phyloP scores from a whole-genome alignment of 306 rosid species.

The Elaeagnus macrophylla region DNA sequence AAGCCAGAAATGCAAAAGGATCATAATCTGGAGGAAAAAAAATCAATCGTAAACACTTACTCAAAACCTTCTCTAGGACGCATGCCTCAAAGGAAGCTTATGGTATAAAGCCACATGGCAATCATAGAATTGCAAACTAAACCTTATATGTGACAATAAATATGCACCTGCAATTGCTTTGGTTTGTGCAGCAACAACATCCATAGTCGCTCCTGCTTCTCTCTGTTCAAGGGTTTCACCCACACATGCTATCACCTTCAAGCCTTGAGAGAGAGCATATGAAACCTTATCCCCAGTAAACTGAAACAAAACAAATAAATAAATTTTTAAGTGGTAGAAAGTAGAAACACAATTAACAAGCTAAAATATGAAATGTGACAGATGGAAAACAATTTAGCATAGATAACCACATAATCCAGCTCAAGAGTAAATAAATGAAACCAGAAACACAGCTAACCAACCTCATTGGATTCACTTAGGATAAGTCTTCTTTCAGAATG shows the following conservation, averaged over 20 bases:
- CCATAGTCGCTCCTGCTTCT: slow-evolving; percentile 53
- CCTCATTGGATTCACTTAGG: slow-evolving; percentile 67
- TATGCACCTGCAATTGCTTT: slow-evolving; percentile 71
- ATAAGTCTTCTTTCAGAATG: slow-evolving; percentile 72
- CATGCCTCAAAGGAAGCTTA: not conserved
- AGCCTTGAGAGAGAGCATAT: slow-evolving; percentile 63
- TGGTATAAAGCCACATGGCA: not conserved
- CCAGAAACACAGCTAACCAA: slow-evolving; percentile 8
- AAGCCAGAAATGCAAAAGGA: not conserved
- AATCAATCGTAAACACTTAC: not conserved
- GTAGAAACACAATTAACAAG: not conserved
- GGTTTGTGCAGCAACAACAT: slow-evolving; percentile 76
- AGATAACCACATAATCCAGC: no score
- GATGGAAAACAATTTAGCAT: no score
- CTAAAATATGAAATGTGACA: not conserved
- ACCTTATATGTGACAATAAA: not conserved
- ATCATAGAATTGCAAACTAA: slow-evolving; percentile 1
- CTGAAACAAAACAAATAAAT: slow-evolving; percentile 24
- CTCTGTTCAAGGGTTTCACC: slow-evolving; percentile 91
- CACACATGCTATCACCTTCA: slow-evolving; percentile 83
- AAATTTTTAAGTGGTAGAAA: not conserved
- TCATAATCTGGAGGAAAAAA: not conserved
- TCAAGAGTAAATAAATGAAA: not conserved
- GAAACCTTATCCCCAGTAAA: slow-evolving; percentile 79
- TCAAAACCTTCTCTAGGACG: not conserved